These are phyloP conservation scores for Stylosanthes scabra DNA, from an alignment of 331 rosid genomes.

Conservation along the genomic window DNA sequence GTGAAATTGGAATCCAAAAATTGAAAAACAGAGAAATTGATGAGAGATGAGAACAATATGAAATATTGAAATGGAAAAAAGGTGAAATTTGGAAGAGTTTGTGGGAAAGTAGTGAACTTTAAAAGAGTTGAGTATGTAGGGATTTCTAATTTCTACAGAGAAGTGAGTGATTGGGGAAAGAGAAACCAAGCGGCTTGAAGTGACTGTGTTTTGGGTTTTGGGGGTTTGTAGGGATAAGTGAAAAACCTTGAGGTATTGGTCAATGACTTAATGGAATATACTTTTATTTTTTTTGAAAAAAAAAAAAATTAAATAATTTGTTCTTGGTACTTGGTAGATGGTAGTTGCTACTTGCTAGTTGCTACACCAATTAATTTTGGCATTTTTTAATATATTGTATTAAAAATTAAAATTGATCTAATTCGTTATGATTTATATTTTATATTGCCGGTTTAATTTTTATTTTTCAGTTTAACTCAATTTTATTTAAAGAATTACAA, in stretches of 20 bases:
- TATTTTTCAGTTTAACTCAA: no score
- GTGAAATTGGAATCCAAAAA: conserved; percentile 2
- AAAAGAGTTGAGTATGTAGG: neutral
- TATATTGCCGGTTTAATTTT: no score
- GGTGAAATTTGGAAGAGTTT: neutral
- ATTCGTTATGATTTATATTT: no score
- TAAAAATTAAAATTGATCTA: no score
- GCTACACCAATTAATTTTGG: no score
- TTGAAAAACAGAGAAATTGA: neutral
- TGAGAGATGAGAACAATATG: neutral
- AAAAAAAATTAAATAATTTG: no score
- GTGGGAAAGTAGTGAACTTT: conserved; percentile 19
- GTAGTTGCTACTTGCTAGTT: no score
- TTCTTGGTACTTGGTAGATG: no score
- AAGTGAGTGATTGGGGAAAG: neutral
- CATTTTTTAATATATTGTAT: no score
- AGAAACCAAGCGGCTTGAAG: neutral
- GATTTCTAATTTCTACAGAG: neutral
- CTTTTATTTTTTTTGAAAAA: no score
- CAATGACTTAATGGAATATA: no score
- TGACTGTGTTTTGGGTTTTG: neutral
- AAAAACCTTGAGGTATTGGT: conserved; percentile 1
- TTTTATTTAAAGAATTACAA: no score
- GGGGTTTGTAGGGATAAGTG: conserved; percentile 27
- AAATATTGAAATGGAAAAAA: neutral